Evolutionary conservation across 345 rosid genomes (phyloP).

Genomic region (Euphorbia peplus): DNA sequence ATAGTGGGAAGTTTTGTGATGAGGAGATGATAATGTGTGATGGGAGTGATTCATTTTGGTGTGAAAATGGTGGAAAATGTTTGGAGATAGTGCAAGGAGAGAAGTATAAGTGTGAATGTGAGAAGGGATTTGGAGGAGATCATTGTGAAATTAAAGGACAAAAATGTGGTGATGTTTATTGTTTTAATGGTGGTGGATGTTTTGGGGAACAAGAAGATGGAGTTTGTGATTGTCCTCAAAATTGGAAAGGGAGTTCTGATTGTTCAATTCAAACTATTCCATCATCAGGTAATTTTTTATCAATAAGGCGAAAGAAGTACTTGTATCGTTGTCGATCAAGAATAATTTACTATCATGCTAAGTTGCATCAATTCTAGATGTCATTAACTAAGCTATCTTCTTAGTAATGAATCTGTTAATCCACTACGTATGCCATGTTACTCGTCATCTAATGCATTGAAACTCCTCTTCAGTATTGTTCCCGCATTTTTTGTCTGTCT

Average conservation of each 20-base stretch:
- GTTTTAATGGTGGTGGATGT: not conserved
- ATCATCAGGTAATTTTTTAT: not conserved
- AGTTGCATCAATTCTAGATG: no score
- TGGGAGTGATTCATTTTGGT: not conserved
- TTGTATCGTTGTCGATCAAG: no score
- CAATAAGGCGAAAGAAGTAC: no score
- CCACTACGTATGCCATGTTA: no score
- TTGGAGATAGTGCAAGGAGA: not conserved
- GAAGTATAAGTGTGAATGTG: not conserved
- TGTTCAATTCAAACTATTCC: not conserved
- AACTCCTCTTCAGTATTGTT: no score
- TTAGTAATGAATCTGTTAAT: no score
- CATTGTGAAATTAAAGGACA: not conserved
- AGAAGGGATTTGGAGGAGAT: not conserved
- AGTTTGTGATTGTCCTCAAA: not conserved
- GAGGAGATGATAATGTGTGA: conserved; percentile 1
- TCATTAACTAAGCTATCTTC: no score
- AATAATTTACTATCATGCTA: no score
- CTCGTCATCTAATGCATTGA: no score
- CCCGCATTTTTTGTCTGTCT: no score
- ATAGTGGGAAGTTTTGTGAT: not conserved
- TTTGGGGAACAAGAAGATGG: not conserved
- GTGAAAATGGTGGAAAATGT: conserved; percentile 4
- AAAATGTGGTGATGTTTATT: not conserved
- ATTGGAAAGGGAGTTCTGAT: not conserved